Evolutionary conservation across 2,329 filamentous ascomycete species (phyloP).

Genomic region (Alternaria atra): DNA sequence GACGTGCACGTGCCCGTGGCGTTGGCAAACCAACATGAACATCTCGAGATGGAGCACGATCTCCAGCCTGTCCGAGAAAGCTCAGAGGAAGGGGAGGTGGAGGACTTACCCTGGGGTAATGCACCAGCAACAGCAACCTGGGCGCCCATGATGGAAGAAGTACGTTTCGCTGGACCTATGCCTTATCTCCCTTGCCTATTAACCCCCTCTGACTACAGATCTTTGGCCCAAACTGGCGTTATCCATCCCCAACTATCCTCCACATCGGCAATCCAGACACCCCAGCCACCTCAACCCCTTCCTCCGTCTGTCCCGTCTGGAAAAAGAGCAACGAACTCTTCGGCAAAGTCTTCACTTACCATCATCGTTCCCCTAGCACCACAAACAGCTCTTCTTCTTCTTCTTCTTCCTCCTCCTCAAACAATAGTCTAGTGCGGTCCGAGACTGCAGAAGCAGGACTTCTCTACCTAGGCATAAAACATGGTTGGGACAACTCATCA

Average conservation of each 20-base stretch:
- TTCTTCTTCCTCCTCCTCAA: background rate
- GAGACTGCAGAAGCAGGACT: slow-evolving; percentile 35
- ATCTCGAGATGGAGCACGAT: slow-evolving; percentile 18
- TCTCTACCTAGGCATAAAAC: slow-evolving; percentile 40
- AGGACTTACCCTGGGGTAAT: slow-evolving; percentile 22
- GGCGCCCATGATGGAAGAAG: slow-evolving; percentile 42
- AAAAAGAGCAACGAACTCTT: slow-evolving; percentile 45
- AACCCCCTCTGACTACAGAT: slow-evolving; percentile 22
- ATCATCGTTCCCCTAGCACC: background rate
- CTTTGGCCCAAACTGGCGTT: slow-evolving; percentile 41
- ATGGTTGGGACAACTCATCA: slow-evolving; percentile 38
- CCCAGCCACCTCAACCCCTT: slow-evolving; percentile 5
- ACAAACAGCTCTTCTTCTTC: background rate
- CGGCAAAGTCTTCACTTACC: slow-evolving; percentile 35
- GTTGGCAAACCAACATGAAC: slow-evolving; percentile 5
- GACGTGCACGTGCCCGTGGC: slow-evolving; percentile 10
- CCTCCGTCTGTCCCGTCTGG: slow-evolving; percentile 36
- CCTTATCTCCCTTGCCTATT: background rate
- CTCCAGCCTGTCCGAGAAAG: slow-evolving; percentile 28
- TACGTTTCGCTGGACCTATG: background rate
- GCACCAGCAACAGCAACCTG: slow-evolving; percentile 37
- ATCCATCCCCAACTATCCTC: slow-evolving; percentile 41
- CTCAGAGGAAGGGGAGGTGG: slow-evolving; percentile 18
- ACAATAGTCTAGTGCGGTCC: background rate
- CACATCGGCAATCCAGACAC: slow-evolving; percentile 37